Evolutionary conservation across 352 stramenopile species (phyloP).

Genomic region (Globisporangium lucens): DNA sequence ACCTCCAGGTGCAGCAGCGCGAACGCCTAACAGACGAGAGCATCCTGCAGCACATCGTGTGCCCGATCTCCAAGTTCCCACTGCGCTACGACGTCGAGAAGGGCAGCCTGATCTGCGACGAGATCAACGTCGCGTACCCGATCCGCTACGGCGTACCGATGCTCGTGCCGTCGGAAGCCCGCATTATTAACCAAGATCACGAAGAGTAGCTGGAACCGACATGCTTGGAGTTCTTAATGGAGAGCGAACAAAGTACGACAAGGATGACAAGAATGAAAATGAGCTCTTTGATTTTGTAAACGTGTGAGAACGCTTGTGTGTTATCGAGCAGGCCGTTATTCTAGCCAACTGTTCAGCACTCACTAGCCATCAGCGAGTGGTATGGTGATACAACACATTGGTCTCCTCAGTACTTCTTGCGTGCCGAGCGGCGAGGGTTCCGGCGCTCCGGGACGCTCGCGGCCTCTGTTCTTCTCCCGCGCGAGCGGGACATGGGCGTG

Average conservation of each 20-base stretch:
- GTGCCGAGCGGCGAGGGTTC: conserved; percentile 66
- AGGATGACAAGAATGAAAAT: conserved; percentile 1
- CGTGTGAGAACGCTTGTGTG: background rate
- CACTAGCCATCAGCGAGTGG: background rate
- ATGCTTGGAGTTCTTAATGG: background rate
- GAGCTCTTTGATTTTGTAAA: conserved; percentile 1
- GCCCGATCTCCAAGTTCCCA: conserved; percentile 82
- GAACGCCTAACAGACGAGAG: conserved; percentile 52
- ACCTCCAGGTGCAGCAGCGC: conserved; percentile 12
- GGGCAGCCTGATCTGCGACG: conserved; percentile 69
- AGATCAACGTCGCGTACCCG: conserved; percentile 85
- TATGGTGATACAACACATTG: background rate
- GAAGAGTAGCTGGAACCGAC: background rate
- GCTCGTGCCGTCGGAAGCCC: conserved; percentile 72
- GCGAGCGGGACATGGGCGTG: conserved; percentile 55
- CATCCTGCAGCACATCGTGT: conserved; percentile 78
- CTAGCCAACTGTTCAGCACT: background rate
- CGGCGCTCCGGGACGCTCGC: conserved; percentile 59
- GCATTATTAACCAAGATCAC: conserved; percentile 39
- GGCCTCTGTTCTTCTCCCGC: conserved; percentile 53
- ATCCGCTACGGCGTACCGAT: conserved; percentile 69
- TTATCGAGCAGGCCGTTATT: too few relatives aligned
- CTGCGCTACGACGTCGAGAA: conserved; percentile 62
- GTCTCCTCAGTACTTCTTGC: conserved; percentile 53
- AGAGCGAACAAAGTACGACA: background rate